A percentile compares a stretch with the other conserved stretches of the same genome.
Evolutionary conservation across 768 basidiomycete genomes (phyloP).

Genomic region (Chlorophyllum brunneum): DNA sequence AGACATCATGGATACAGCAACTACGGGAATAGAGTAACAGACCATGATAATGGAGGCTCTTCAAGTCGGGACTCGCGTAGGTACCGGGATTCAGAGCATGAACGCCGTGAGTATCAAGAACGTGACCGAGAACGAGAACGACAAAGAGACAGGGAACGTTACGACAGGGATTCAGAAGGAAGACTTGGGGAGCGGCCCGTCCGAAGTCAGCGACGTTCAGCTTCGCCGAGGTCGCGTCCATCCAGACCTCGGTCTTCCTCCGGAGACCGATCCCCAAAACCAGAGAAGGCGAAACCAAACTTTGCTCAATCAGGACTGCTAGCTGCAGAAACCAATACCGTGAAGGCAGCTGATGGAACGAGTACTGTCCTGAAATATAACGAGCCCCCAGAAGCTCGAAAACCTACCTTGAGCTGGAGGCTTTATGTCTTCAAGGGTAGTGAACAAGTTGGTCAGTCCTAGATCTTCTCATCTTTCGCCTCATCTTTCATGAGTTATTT

Average conservation of each 20-base stretch:
- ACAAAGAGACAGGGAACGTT: conserved; percentile 40
- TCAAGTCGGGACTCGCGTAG: background rate
- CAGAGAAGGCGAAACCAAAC: conserved; percentile 77
- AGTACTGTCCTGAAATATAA: conserved; percentile 92
- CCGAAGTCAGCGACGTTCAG: conserved; percentile 44
- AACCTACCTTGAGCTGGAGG: conserved; percentile 86
- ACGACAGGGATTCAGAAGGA: conserved; percentile 27
- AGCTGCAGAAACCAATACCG: conserved; percentile 94
- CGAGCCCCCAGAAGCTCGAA: conserved; percentile 96
- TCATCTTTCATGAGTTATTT: background rate
- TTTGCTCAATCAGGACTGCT: conserved; percentile 86
- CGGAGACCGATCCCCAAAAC: conserved; percentile 19
- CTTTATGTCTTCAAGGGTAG: conserved; percentile 96
- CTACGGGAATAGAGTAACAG: background rate
- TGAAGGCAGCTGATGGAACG: conserved; percentile 69
- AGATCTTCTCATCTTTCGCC: background rate
- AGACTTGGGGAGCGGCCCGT: conserved; percentile 27
- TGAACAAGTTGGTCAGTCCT: conserved; percentile 80
- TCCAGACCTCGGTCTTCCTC: conserved; percentile 42
- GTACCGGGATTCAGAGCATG: conserved; percentile 5
- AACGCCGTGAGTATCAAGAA: conserved; percentile 26
- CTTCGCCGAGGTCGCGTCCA: conserved; percentile 51
- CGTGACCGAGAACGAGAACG: conserved; percentile 40
- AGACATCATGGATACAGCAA: background rate
- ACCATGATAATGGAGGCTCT: background rate